Base-by-base conservation (phyloP, 2,329 filamentous ascomycete species). In the Sclerotiophoma versabilis region DNA sequence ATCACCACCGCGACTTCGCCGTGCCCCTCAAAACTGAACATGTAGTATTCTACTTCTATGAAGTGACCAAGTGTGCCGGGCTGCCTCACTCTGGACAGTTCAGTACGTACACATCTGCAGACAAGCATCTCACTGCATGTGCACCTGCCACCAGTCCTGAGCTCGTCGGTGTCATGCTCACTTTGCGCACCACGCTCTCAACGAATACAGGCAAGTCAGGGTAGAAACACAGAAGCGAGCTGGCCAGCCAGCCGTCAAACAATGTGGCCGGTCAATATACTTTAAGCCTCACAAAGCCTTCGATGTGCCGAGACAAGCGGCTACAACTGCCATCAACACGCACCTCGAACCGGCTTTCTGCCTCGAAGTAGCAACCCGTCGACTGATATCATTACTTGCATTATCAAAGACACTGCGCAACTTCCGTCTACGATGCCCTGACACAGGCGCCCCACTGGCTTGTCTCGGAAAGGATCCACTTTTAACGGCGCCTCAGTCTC, bases 401-500 rank as follows among this genome's bases (percentile, higher is more conserved):
- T 54, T 45, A 34, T 36, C 15, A 19, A 44, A 17, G 19, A 34
- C 43, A 46, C 41, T 22, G n/a, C 33, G 17, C 48, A 49, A 15
- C 46, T 49, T 52, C 43, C 48, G 9, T 37, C 26, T 29, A 26
- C 19, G 38, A 43, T 14, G 39, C 22, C 26, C 42, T 54, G 45
- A 54, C 45, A 54, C 51, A 54, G n/a, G 17, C 14, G 49, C 57
- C 41, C 53, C 52, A 62, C 59, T 27, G 42, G 4, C 25, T 32
- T 55, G 63, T 60, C 60, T 54, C 51, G 32, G 22, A 48, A 12
- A 44, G 11, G 45, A 12, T 27, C 51, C 51, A 15, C 51, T 45
- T 50, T 54, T 51, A 11, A 42, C 38, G 45, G 58, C 62, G 59
- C 58, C 46, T 59, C 42, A 56, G 48, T 37, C 43, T 60, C 58